Conservation (phyloP, 1,139 yeast species). For the Blastobotrys indianensis region DNA sequence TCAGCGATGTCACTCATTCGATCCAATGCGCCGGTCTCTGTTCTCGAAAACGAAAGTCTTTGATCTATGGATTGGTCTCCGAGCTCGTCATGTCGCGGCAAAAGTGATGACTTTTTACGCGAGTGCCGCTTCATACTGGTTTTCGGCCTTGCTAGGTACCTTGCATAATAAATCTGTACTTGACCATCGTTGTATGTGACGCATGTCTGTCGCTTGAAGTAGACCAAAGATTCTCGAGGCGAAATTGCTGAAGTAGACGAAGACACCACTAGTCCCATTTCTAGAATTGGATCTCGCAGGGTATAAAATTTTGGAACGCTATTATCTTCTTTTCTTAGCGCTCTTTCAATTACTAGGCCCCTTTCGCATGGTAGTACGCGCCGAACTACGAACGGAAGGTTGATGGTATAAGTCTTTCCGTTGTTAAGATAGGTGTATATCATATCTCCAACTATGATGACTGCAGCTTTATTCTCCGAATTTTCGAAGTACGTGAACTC, state of each 20-base stretch:
- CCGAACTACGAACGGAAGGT: slow-evolving; percentile 57
- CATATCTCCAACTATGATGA: slow-evolving; percentile 25
- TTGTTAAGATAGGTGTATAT: slow-evolving; percentile 49
- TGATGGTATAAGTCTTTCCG: slow-evolving; percentile 53
- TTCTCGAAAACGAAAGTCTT: slow-evolving; percentile 19
- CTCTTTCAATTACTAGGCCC: slow-evolving; percentile 58
- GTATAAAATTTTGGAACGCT: slow-evolving; percentile 47
- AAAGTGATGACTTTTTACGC: slow-evolving; percentile 18
- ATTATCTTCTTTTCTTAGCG: slow-evolving; percentile 11
- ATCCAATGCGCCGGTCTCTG: slow-evolving; percentile 21
- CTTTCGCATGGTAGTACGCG: slow-evolving; percentile 54
- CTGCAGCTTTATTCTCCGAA: slow-evolving; percentile 18
- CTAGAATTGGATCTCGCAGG: slow-evolving; percentile 63
- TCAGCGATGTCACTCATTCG: slow-evolving; percentile 19
- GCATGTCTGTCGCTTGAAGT: slow-evolving; percentile 25
- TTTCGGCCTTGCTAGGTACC: slow-evolving; percentile 20
- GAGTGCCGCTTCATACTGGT: slow-evolving; percentile 16
- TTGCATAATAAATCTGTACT: slow-evolving; percentile 25
- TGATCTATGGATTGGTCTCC: slow-evolving; percentile 19
- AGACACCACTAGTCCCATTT: slow-evolving; percentile 59
- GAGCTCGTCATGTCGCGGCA: slow-evolving; percentile 14
- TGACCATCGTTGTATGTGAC: slow-evolving; percentile 23
- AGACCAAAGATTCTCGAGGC: slow-evolving; percentile 46
- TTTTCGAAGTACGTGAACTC: slow-evolving; percentile 42
- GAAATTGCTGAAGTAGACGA: slow-evolving; percentile 66